These are phyloP conservation scores for Scheffersomyces ergatensis DNA, from an alignment of 805 yeast genomes.

Conservation along the genomic window DNA sequence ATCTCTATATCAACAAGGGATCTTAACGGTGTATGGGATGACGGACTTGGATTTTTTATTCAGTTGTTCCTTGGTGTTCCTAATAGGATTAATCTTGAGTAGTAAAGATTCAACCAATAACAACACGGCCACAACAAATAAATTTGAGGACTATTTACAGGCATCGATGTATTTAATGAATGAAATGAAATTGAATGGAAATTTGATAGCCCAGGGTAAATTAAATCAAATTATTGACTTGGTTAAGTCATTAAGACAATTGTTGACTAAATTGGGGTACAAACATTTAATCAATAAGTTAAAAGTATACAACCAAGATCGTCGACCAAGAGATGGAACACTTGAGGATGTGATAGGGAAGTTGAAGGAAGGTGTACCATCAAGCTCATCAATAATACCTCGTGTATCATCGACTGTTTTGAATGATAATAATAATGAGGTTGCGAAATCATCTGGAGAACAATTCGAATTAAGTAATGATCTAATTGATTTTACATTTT, in stretches of 20 bases:
- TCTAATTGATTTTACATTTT: too few relatives aligned
- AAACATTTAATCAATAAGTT: not conserved
- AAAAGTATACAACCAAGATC: too few relatives aligned
- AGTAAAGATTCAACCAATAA: too few relatives aligned
- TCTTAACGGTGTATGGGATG: slow-evolving; percentile 22
- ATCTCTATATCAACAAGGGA: slow-evolving; percentile 14
- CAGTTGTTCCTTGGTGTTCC: slow-evolving; percentile 16
- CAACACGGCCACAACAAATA: slow-evolving; percentile 5
- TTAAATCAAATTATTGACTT: slow-evolving; percentile 11
- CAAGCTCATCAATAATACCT: too few relatives aligned
- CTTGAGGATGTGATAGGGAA: too few relatives aligned
- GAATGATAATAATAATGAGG: too few relatives aligned
- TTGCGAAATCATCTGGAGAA: too few relatives aligned
- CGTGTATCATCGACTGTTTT: too few relatives aligned
- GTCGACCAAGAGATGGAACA: not conserved
- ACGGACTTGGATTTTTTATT: slow-evolving; percentile 25
- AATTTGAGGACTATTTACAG: slow-evolving; percentile 15
- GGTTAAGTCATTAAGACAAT: not conserved
- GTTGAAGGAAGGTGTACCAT: too few relatives aligned
- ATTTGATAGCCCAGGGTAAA: slow-evolving; percentile 19
- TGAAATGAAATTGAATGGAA: slow-evolving; percentile 18
- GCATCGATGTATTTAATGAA: slow-evolving; percentile 14
- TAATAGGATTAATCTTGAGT: slow-evolving; percentile 18
- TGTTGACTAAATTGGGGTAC: slow-evolving; percentile 2
- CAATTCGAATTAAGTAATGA: too few relatives aligned